Base-by-base conservation (phyloP, 2,329 filamentous ascomycete species). In the Cryphonectria naterciae region DNA sequence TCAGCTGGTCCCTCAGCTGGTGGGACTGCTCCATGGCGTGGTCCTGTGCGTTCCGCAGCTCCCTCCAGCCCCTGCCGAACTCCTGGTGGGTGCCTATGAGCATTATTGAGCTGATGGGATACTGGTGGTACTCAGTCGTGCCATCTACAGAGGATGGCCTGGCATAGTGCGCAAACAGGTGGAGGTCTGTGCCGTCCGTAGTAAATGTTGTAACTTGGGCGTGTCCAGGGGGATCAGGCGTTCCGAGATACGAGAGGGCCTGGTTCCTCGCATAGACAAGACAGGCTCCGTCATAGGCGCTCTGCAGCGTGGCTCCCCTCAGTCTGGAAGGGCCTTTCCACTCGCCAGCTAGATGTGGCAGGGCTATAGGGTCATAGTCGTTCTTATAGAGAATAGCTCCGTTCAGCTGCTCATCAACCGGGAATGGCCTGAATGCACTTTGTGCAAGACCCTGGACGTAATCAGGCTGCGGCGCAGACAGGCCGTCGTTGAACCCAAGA, bases 401-500 rank as follows among this genome's bases (percentile, higher is more conserved):
- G 46, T 49, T 22, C 1, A 49, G 17, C 17, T 49, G 17, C 19
- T 49, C 46, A 22, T 49, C 46, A 7, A 49, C 46, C 17, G 46
- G 46, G 15, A 49, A 49, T 22, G 46, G 46, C 1, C 1, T 66
- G 46, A 49, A 49, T 22, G 6, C 46, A 19, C 17, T 8, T 22
- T 1, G 17, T 22, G 1, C 5, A 19, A 49, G 46, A 19, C 77
- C 77, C 65, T 79, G 74, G 66, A 79, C 65, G 37, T 75, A 78
- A 70, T 77, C 77, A 43, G 78, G 77, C 63, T 77, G 75, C 41
- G 75, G 72, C n/a, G 75, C 70, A 54, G 76, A 76, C 5, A 79
- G 72, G 25, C 72, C 72, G 49, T 76, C 71, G 35, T 79, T 79
- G 60, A 79, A 77, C 10, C 75, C 74, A 60, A 76, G 65, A 52